Evolutionary conservation across 805 yeast species (phyloP), one percentile per base, ranked within the genome.

Genomic region (Zygotorulaspora chibaensis): DNA sequence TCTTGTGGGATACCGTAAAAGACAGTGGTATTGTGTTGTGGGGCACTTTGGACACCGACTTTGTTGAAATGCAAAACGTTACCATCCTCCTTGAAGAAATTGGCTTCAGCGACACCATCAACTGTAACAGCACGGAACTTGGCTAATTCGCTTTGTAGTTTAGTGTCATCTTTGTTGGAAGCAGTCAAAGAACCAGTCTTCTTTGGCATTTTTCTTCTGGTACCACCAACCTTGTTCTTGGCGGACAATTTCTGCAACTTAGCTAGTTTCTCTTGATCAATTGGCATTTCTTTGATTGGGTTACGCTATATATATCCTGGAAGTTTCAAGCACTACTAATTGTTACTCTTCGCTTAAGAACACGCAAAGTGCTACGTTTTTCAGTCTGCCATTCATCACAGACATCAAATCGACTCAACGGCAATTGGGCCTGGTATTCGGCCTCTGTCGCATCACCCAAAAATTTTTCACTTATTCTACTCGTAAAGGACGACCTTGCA

Each of bases 81-180:
- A 67, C 97, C 97, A 71, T 91, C 96, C 55, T 88, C 96, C 72
- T 79, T 85, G 86, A 93, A 90, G 79, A 91, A 87, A 81, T 90
- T 91, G 65, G 96, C 98, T 77, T 91, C 97, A 70, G 88, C 95
- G 63, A 91, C 83, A 64, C 86, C 88, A 58, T 85, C 89, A 61
- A 91, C 74, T 63, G 88, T 84, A 72, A 84, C 87, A 56, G 90
- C 95, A 72, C 86, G 84, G 69, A 91, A 77, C 76, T 90, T 89
- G 70, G 82, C 84, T 73, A 91, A 77, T 65, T 91, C 81, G 61
- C 83, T 86, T 74, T 87, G 89, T 70, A 91, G 79, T 74, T 90
- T 89, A 71, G 88, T 77, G 75, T 90, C 96, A 66, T 89, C 96
- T 62, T 82, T 88, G 53, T 85, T 88, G 52, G 77, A 66, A 61